Percentiles rank a stretch among this genome's conserved stretches.
Evolutionary conservation across 163 green algal species (phyloP).

Genomic region (Volvox carteri): DNA sequence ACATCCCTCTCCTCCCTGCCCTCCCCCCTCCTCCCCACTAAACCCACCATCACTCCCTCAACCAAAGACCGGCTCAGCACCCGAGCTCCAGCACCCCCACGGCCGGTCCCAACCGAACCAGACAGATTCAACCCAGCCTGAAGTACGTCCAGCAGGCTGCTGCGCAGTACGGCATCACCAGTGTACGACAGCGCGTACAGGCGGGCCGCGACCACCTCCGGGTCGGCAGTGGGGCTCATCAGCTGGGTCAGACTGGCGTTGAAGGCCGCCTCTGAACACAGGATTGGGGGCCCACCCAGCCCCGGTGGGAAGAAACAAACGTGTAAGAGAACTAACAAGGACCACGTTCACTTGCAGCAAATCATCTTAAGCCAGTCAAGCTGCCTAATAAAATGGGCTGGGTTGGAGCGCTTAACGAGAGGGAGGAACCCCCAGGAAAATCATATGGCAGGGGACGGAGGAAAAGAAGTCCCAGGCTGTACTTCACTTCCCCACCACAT

Average conservation of each 20-base stretch:
- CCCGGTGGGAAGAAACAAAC: not conserved
- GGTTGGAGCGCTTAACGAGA: not conserved
- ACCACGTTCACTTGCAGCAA: not conserved
- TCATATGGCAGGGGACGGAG: not conserved
- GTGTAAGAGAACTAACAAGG: not conserved
- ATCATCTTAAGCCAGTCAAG: not conserved
- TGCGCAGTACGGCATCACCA: not conserved
- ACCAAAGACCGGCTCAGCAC: not conserved
- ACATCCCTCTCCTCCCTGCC: not conserved
- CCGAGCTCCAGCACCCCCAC: not conserved
- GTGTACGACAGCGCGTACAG: conserved; percentile 29
- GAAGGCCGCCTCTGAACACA: conserved; percentile 22
- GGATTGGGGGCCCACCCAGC: not conserved
- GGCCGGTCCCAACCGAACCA: too few species aligned
- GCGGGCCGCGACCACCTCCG: not conserved
- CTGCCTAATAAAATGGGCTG: not conserved
- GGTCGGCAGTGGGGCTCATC: conserved; percentile 10
- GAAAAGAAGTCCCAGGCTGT: too few species aligned
- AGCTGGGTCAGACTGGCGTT: not conserved
- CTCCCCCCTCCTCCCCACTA: not conserved
- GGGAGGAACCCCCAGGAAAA: not conserved
- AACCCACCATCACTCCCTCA: not conserved
- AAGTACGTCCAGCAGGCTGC: not conserved
- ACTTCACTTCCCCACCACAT: too few species aligned
- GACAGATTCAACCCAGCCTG: not conserved